A percentile compares a stretch with the other conserved stretches of the same genome.
phyloP scores from a whole-genome alignment of 2,329 filamentous ascomycete genomes.

The Cephalotrichum gorgonifer region DNA sequence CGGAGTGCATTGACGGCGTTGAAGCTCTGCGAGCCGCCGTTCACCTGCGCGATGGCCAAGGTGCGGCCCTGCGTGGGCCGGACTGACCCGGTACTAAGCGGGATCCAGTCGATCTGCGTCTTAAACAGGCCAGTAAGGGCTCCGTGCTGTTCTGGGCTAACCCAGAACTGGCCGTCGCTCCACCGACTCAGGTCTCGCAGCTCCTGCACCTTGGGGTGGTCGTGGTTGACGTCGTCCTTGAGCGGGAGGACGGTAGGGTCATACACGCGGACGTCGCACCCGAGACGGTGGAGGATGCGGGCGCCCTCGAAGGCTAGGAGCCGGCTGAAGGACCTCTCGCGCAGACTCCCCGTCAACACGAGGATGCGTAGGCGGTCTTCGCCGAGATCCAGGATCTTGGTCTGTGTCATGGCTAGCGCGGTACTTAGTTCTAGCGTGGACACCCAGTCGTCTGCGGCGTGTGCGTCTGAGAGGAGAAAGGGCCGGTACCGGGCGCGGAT shows the following conservation, averaged over 20 bases:
- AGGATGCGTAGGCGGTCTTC: constrained; percentile 38
- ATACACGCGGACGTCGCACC: constrained; percentile 56
- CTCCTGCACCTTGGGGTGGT: constrained; percentile 52
- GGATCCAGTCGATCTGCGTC: constrained; percentile 63
- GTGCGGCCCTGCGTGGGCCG: constrained; percentile 58
- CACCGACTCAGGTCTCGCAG: constrained; percentile 49
- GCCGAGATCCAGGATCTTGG: constrained; percentile 25
- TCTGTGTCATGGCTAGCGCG: constrained; percentile 36
- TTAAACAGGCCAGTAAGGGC: constrained; percentile 59
- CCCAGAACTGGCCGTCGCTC: constrained; percentile 59
- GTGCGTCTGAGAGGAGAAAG: constrained; percentile 35
- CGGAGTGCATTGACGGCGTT: constrained; percentile 58
- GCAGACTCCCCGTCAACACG: constrained; percentile 50
- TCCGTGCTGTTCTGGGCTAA: constrained; percentile 57
- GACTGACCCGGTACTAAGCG: constrained; percentile 48
- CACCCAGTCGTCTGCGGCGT: constrained; percentile 41
- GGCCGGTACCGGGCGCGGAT: constrained; percentile 43
- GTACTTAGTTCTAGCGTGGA: constrained; percentile 43
- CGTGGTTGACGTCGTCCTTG: constrained; percentile 50
- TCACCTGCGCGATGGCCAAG: constrained; percentile 50
- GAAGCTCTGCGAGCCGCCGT: constrained; percentile 55
- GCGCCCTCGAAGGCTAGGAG: constrained; percentile 49
- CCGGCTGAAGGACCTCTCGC: constrained; percentile 45
- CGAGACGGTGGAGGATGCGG: constrained; percentile 51
- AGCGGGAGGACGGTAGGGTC: constrained; percentile 47